Conservation (phyloP, 2,329 filamentous ascomycete genomes). For the Fusarium mexicanum region DNA sequence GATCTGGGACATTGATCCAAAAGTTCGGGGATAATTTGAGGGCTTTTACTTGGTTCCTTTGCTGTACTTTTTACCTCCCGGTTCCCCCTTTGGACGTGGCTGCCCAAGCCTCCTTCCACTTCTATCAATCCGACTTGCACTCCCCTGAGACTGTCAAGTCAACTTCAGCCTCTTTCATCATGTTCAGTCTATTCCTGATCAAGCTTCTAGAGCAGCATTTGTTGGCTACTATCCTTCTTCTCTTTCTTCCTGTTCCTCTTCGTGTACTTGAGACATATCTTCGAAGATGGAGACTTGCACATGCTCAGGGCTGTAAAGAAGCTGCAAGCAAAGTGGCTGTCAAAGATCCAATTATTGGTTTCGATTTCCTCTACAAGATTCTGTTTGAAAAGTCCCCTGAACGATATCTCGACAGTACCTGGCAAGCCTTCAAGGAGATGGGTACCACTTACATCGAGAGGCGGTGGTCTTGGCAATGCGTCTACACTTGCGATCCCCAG, state of each 20-base stretch:
- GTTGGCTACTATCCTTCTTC: conserved; percentile 24
- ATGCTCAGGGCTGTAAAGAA: conserved; percentile 37
- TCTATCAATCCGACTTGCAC: neutral
- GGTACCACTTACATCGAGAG: conserved; percentile 48
- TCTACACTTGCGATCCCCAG: conserved; percentile 55
- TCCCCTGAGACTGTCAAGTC: neutral
- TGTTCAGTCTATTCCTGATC: conserved; percentile 28
- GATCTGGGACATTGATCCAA: conserved; percentile 44
- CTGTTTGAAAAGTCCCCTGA: conserved; percentile 41
- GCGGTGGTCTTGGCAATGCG: conserved; percentile 47
- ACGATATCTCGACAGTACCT: conserved; percentile 44
- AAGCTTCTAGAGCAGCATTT: conserved; percentile 32
- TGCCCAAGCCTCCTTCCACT: conserved; percentile 18
- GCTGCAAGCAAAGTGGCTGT: conserved; percentile 38
- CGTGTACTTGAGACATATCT: conserved; percentile 22
- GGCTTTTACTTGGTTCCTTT: neutral
- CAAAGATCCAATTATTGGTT: conserved; percentile 46
- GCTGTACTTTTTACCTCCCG: conserved; percentile 36
- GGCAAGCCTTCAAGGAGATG: conserved; percentile 41
- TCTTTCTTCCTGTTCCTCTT: conserved; percentile 31
- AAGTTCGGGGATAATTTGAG: conserved; percentile 38
- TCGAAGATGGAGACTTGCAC: conserved; percentile 25
- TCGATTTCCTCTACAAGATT: conserved; percentile 49
- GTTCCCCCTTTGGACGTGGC: conserved; percentile 23
- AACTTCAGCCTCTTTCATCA: conserved; percentile 2